Evolutionary conservation across 345 rosid species (phyloP), one percentile per base, ranked within the genome.

Genomic region (Linum tenue): DNA sequence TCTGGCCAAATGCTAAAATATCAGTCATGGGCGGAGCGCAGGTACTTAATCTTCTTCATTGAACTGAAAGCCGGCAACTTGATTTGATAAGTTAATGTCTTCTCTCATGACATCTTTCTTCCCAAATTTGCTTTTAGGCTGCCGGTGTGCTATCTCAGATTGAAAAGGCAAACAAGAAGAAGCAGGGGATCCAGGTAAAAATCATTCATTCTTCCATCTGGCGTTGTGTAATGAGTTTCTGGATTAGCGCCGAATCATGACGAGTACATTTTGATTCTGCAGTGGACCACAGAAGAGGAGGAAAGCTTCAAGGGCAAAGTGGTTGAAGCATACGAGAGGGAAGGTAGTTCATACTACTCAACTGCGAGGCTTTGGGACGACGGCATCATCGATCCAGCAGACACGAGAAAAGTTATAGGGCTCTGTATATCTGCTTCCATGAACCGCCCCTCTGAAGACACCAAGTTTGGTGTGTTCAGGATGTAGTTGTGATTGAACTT

Each of bases 1-100:
- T 87, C 9, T 90, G 98, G 98, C 98, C 98, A 64, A 92, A 92
- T 74, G 91, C 98, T 40, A 81, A 79, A 82, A 90, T 90, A 69
- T 91, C 97, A 8, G 87, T 92, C 71, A 92, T 92, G 98, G 98
- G 98, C 7, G 97, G 98, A 68, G 78, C 89, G 72, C 97, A 92
- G 98, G 98, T 89, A 73, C 62, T 61, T 11, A 43, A 64, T 67
- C 37, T 7, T 61, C 35, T 37, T 31, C 36, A 41, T 11, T 8
- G 31, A 22, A 48, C 43, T 31, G 70, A 60, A 41, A n/a, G 14
- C 59, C 41, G 12, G 5, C 44, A 2, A 71, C 31, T 14, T 7
- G 61, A 22, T 66, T 11, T 9, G 2, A 15, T 38, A 7, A 60
- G 41, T 71, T 36, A 55, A 37, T 35, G 7, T 35, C 53, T 62